phyloP scores from a whole-genome alignment of 208 protist genomes.

The Leishmania gerbilli region DNA sequence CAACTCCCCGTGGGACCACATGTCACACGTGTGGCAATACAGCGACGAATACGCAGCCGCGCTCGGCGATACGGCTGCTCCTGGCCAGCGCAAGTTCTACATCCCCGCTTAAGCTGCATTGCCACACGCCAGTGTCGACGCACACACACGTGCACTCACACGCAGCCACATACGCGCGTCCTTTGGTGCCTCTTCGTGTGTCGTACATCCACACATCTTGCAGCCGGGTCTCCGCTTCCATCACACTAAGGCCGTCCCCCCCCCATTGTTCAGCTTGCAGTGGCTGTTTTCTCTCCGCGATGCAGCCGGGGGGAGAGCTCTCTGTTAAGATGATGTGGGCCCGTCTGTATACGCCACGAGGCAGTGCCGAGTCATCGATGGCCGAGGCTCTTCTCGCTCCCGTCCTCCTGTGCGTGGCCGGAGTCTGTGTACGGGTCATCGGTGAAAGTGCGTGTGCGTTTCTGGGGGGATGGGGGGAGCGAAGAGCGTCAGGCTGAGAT shows the following conservation, averaged over 20 bases:
- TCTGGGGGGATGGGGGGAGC: background rate
- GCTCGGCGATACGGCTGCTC: conserved; percentile 59
- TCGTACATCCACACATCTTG: background rate
- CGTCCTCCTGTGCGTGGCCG: background rate
- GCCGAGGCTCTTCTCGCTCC: background rate
- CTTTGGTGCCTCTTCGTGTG: background rate
- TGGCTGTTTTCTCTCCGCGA: background rate
- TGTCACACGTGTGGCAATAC: conserved; percentile 92
- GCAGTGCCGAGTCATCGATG: background rate
- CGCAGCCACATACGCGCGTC: background rate
- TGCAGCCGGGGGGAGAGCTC: background rate
- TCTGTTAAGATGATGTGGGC: background rate
- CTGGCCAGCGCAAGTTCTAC: conserved; percentile 75
- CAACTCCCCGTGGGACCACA: conserved; percentile 90
- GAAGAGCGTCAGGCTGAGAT: background rate
- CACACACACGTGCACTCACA: background rate
- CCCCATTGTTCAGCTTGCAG: background rate
- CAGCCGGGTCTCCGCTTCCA: background rate
- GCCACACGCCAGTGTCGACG: background rate
- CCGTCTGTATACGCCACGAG: background rate
- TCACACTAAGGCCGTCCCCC: background rate
- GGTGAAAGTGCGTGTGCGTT: background rate
- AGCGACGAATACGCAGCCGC: conserved; percentile 75
- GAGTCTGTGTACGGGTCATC: background rate
- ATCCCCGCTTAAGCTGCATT: conserved; percentile 40